Base-by-base conservation (phyloP, 345 rosid genomes). In the Tarenaya hassleriana region DNA sequence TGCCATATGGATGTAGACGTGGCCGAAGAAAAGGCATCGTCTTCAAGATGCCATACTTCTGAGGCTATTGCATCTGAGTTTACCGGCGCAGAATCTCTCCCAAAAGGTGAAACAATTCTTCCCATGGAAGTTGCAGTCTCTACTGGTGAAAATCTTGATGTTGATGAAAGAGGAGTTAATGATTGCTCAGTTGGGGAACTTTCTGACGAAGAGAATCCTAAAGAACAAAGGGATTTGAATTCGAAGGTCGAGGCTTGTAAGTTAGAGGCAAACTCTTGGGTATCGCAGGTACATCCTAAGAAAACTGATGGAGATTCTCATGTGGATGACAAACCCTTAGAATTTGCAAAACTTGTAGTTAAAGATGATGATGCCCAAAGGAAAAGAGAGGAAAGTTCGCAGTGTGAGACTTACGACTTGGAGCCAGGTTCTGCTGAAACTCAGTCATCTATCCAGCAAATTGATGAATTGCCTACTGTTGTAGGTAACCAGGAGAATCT, bases 41-140 rank as follows among this genome's bases (percentile, higher is more conserved):
- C 44, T 37, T 13, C 33, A 11, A 42, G 44, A 34, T 56, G 41
- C 58, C 16, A 3, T 37, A 50, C 1, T 34, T 21, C 63, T 35
- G 58, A 64, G 41, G 16, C 64, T 46, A 3, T 34, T 47, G 62
- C 46, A 54, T 44, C 66, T 50, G 19, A 9, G 10, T 50, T 35
- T 15, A 43, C 63, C 47, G 17, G 49, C 62, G 16, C 38, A 40
- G 74, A 62, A 62, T 40, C 42, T 53, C 14, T 39, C 37, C 42
- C 47, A 1, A 50, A 54, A 24, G 75, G 45, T 29, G 50, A 39
- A 37, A 57, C 47, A n/a, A 16, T 31, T 44, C 51, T 4, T 15
- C 31, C 69, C 31, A 18, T 16, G 37, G 41, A 51, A 58, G 60
- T 7, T 21, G 53, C n/a, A 18, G 29, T 24, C 29, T 5, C 29